These are phyloP conservation scores for Panicum miliaceum DNA, from an alignment of 176 grass and related monocot species.

Conservation along the genomic window DNA sequence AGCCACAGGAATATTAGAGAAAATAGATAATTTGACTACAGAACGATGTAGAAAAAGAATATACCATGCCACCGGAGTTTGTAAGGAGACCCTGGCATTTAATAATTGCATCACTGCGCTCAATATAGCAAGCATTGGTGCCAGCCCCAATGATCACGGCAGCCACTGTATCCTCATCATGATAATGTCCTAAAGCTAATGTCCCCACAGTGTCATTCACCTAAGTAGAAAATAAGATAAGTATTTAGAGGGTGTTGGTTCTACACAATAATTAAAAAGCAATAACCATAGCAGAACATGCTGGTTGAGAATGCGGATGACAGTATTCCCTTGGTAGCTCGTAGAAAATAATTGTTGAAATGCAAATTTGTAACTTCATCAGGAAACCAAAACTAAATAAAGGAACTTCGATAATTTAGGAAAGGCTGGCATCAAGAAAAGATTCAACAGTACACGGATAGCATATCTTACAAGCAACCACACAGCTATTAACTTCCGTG, in stretches of 20 bases:
- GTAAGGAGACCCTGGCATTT: conserved; percentile 90
- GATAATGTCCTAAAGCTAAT: conserved; percentile 88
- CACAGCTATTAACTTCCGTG: neutral
- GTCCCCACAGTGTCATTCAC: conserved; percentile 96
- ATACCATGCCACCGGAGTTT: conserved; percentile 93
- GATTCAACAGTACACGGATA: neutral
- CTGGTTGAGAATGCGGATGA: neutral
- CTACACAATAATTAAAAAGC: neutral
- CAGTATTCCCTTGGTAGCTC: neutral
- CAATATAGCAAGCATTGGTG: conserved; percentile 95
- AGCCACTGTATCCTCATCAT: conserved; percentile 86
- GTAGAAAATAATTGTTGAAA: neutral
- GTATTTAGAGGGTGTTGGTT: conserved; percentile 12
- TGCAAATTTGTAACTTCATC: neutral
- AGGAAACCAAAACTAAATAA: neutral
- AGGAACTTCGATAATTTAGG: neutral
- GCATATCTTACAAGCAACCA: conserved; percentile 11
- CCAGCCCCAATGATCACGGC: conserved; percentile 88
- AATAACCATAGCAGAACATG: conserved; percentile 26
- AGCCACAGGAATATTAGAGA: neutral
- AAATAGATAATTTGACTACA: conserved; percentile 24
- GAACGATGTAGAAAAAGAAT: conserved; percentile 44
- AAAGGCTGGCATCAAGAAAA: neutral
- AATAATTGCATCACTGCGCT: conserved; percentile 93
- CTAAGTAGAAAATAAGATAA: conserved; percentile 51